Conservation (phyloP, 176 grass and related monocot genomes). For the Lolium perenne region DNA sequence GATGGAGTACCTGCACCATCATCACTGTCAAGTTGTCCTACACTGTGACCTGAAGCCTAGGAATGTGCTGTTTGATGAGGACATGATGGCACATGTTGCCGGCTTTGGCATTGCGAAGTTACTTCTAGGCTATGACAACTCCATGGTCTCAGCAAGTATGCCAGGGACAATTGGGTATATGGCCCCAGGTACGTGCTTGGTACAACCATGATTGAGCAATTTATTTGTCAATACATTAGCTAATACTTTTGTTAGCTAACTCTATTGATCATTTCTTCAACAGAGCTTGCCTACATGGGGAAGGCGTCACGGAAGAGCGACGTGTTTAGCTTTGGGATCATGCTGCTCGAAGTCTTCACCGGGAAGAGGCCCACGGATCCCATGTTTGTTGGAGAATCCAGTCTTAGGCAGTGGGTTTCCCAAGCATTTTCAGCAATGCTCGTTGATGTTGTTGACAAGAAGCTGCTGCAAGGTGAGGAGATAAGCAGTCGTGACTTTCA, state of each 20-base stretch:
- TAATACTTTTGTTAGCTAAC: not conserved
- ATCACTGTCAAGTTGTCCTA: not conserved
- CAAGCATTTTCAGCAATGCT: not conserved
- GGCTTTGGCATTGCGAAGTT: slow-evolving; percentile 52
- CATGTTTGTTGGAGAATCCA: slow-evolving; percentile 32
- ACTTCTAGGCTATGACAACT: not conserved
- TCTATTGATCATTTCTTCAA: not conserved
- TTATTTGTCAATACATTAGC: not conserved
- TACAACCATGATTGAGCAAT: not conserved
- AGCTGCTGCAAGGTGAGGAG: not conserved
- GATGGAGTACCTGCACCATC: slow-evolving; percentile 28
- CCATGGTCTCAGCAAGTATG: slow-evolving; percentile 1
- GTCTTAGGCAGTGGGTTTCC: slow-evolving; percentile 36
- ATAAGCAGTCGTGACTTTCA: not conserved
- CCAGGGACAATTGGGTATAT: slow-evolving; percentile 39
- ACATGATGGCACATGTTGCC: slow-evolving; percentile 46
- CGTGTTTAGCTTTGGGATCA: slow-evolving; percentile 52
- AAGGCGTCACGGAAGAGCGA: slow-evolving; percentile 36
- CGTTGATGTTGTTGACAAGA: not conserved
- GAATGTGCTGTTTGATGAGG: slow-evolving; percentile 17
- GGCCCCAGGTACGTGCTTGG: slow-evolving; percentile 25
- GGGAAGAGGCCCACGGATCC: slow-evolving; percentile 37
- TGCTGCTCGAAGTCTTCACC: slow-evolving; percentile 44
- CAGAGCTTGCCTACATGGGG: slow-evolving; percentile 37
- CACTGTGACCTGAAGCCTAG: slow-evolving; percentile 37